Percentiles rank a stretch among this genome's conserved stretches.
Evolutionary conservation across 495 filamentous ascomycete genomes (phyloP).

Genomic region (Achaetomiella virescens): DNA sequence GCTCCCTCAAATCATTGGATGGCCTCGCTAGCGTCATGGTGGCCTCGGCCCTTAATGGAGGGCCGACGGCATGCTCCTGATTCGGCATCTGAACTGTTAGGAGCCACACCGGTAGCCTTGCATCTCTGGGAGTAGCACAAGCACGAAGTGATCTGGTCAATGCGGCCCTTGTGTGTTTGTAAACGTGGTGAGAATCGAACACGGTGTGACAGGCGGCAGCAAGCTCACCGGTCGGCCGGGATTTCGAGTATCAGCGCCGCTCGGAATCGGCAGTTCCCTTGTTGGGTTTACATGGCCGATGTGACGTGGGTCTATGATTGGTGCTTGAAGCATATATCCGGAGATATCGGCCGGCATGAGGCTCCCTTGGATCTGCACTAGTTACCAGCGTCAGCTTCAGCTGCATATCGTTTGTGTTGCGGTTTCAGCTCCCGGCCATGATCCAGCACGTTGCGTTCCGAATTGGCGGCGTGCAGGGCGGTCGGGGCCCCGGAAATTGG

Average conservation of each 20-base stretch:
- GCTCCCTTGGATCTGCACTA: not conserved
- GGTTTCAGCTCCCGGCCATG: not conserved
- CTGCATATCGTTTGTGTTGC: not conserved
- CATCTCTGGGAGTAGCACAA: not conserved
- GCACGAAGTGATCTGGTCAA: too few relatives aligned
- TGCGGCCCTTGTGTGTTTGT: not conserved
- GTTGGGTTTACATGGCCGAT: not conserved
- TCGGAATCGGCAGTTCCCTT: conserved; percentile 3
- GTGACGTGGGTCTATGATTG: conserved; percentile 2
- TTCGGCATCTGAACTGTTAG: not conserved
- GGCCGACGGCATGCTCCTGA: not conserved
- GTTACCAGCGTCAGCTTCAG: not conserved
- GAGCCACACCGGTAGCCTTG: not conserved
- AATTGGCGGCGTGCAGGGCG: conserved; percentile 1
- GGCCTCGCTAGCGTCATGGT: not conserved
- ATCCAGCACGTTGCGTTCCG: conserved; percentile 8
- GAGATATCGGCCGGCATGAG: not conserved
- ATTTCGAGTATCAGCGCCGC: not conserved
- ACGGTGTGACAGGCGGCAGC: not conserved
- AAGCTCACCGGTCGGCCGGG: conserved; percentile 11
- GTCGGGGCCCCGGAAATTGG: conserved; percentile 1
- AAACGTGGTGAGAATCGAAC: not conserved
- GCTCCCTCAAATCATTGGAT: conserved; percentile 3
- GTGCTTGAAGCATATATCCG: not conserved
- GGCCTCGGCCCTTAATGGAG: not conserved